Percentiles rank a stretch among this genome's conserved stretches.
These are phyloP conservation scores for Silene uniflora DNA, from an alignment of 148 eudicot genomes.

Conservation along the genomic window DNA sequence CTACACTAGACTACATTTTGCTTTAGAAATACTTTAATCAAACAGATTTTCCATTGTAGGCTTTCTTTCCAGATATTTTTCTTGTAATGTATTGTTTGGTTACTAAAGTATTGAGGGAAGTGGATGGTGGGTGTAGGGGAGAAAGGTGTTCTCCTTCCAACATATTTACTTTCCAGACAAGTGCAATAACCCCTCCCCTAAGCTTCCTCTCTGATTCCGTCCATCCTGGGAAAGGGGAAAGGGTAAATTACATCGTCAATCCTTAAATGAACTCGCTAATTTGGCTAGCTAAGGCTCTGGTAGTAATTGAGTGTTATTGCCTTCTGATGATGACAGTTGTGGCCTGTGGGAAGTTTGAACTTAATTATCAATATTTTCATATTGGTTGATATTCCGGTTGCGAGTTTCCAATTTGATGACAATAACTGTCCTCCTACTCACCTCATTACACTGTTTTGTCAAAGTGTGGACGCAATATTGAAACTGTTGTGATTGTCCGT, in stretches of 20 bases:
- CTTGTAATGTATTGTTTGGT: not conserved
- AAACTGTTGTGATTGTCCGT: conserved; percentile 96
- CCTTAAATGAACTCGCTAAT: no score
- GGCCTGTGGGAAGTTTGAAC: not conserved
- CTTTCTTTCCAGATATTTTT: not conserved
- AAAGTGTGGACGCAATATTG: conserved; percentile 94
- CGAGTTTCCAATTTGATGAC: conserved; percentile 97
- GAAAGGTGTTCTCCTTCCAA: no score
- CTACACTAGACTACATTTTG: no score
- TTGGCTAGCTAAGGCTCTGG: not conserved
- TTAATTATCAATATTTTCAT: not conserved
- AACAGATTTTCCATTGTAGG: not conserved
- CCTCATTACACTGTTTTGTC: conserved; percentile 78
- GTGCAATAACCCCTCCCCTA: no score
- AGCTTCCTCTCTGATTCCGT: no score
- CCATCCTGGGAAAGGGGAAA: no score
- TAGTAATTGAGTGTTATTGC: not conserved
- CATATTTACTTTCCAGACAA: no score
- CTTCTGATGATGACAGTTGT: not conserved
- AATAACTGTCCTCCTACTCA: conserved; percentile 97
- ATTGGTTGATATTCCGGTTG: conserved; percentile 53
- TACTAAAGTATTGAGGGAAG: no score
- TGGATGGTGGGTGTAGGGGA: no score
- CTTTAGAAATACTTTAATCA: not conserved
- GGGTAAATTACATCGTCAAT: not conserved